Evolutionary conservation across 805 yeast species (phyloP).

Genomic region (Candida namnaoensis): DNA sequence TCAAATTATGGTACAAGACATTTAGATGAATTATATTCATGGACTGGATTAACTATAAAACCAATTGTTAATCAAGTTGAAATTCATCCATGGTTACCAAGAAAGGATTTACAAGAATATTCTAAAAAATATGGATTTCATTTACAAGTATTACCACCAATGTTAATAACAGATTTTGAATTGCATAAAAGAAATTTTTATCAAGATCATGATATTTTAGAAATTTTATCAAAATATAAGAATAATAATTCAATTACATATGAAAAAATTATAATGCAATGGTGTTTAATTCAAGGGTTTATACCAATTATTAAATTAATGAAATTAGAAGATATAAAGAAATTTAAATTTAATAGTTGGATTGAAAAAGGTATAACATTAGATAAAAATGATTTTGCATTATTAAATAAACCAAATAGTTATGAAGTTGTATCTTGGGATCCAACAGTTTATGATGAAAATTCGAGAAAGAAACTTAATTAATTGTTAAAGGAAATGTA

Average conservation of each 20-base stretch:
- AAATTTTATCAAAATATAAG: too few species aligned
- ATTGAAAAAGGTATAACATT: conserved; percentile 41
- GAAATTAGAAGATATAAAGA: conserved; percentile 44
- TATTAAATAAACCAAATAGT: conserved; percentile 22
- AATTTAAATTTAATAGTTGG: conserved; percentile 48
- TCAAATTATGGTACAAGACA: conserved; percentile 62
- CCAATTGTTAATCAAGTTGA: conserved; percentile 79
- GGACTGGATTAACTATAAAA: conserved; percentile 42
- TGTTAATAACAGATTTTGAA: conserved; percentile 19
- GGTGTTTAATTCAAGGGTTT: conserved; percentile 68
- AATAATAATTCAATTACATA: conserved; percentile 41
- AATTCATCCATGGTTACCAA: conserved; percentile 77
- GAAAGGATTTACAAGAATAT: conserved; percentile 52
- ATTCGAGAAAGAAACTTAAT: too few species aligned
- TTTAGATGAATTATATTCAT: conserved; percentile 47
- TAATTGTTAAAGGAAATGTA: too few species aligned
- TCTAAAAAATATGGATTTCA: conserved; percentile 46
- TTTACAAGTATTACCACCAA: conserved; percentile 76
- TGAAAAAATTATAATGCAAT: conserved; percentile 60
- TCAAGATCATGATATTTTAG: not conserved
- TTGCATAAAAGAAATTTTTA: too few species aligned
- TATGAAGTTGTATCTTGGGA: conserved; percentile 14
- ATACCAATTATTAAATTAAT: conserved; percentile 44
- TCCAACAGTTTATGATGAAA: conserved; percentile 6
- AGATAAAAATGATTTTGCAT: conserved; percentile 28